Evolutionary conservation across 163 green algal genomes (phyloP).

Genomic region (Scenedesmus sp.): DNA sequence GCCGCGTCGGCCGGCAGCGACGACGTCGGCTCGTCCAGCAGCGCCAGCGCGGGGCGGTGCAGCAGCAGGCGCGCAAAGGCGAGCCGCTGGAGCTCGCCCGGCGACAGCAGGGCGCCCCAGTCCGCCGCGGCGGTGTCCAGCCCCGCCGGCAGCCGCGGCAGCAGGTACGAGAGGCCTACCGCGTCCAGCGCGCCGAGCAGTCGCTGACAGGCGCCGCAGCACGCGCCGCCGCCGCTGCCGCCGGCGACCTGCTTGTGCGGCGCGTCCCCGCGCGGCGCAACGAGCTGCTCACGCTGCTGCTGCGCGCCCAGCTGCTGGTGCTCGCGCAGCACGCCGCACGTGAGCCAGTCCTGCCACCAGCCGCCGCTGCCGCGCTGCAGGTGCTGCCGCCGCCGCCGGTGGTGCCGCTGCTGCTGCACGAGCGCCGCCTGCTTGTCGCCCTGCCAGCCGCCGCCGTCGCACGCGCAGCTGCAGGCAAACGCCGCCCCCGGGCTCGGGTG

Average conservation of each 20-base stretch:
- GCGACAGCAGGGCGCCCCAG: conserved; percentile 82
- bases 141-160: background rate
- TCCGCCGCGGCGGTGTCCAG: conserved; percentile 54
- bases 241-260: background rate
- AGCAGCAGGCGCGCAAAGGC: conserved; percentile 86
- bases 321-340: background rate
- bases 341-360: background rate
- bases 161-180: conserved; percentile 26
- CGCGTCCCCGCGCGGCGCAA: background rate
- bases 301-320: background rate
- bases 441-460: background rate
- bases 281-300: background rate
- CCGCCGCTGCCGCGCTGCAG: background rate
- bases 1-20: conserved; percentile 69
- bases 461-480: conserved; percentile 13
- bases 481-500: conserved; percentile 48
- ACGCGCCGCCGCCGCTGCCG: background rate
- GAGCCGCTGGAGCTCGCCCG: conserved; percentile 94
- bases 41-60: conserved; percentile 56
- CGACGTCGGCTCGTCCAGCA: conserved; percentile 91
- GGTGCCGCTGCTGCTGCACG: background rate
- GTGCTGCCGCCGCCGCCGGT: background rate
- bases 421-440: background rate
- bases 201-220: background rate
- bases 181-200: conserved; percentile 11